A percentile compares a stretch with the other conserved stretches of the same genome.
phyloP scores from a whole-genome alignment of 139 green algal species.

The Chlamydomonas asymmetrica region DNA sequence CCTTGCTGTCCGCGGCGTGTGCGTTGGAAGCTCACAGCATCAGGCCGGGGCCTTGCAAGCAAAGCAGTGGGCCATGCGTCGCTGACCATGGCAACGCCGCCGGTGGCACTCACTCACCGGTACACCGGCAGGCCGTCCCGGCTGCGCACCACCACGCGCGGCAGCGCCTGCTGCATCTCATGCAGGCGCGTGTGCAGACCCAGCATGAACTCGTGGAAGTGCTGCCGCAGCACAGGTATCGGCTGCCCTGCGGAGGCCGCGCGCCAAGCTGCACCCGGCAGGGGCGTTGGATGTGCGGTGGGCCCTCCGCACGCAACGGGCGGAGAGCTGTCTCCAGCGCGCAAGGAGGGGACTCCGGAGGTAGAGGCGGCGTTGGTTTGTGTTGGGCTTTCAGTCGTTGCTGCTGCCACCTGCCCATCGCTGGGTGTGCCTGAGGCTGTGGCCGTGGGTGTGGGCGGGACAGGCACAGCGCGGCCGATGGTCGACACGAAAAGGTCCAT shows the following conservation, averaged over 20 bases:
- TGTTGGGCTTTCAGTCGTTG: too few species aligned
- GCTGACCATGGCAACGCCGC: too few species aligned
- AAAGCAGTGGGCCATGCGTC: too few species aligned
- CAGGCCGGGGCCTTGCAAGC: too few species aligned
- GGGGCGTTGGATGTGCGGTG: background rate
- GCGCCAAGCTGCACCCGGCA: background rate
- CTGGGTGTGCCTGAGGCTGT: background rate
- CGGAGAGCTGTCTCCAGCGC: background rate
- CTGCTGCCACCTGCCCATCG: too few species aligned
- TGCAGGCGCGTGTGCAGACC: slow-evolving; percentile 72
- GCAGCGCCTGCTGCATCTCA: slow-evolving; percentile 39
- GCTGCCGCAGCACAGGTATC: slow-evolving; percentile 40
- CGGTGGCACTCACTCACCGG: slow-evolving; percentile 15
- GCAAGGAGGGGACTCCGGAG: background rate
- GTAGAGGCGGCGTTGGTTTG: background rate
- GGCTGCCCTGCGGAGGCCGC: background rate
- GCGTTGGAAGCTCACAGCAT: background rate
- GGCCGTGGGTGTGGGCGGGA: background rate
- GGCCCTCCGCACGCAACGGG: background rate
- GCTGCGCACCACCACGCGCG: slow-evolving; percentile 26
- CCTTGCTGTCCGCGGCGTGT: background rate
- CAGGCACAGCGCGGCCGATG: background rate
- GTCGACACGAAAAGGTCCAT: slow-evolving; percentile 85
- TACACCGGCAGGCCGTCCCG: slow-evolving; percentile 44
- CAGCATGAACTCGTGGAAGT: slow-evolving; percentile 97